Base-by-base conservation (phyloP, 1,139 yeast genomes). In the Kodamaea suecica region DNA sequence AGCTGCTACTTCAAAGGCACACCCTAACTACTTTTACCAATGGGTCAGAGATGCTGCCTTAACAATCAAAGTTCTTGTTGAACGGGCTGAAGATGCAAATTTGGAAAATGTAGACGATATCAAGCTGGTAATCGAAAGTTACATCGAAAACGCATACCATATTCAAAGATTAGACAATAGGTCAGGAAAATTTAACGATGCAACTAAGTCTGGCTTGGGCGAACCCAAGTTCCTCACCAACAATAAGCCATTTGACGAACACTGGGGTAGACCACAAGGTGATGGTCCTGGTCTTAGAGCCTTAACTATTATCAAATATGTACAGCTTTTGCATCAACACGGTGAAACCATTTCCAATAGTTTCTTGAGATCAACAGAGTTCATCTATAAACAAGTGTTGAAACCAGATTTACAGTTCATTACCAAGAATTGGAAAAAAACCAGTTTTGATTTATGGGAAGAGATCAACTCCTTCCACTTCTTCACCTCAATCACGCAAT, bases 221-320 rank as follows among this genome's bases (percentile, higher is more conserved):
- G 97, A 90, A 53, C 97, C 97, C 4, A 90, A 90, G 55, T 88
- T 84, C 50, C 57, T 72, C 52, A 78, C 80, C 3, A 74, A 86
- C 53, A 80, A 83, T 19, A 52, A 75, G 0, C 67, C 84, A 1
- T 90, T 83, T 48, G 55, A 60, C 11, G 78, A 66, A 2, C 55
- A 64, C 27, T 90, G 97, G 98, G 97, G 97, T 2, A 70, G 98
- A 48, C 98, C 98, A 1, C 98, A 90, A 59, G 73, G 87, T 42
- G 98, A 92, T 57, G 97, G 97, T 0, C 97, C 97, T 0, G 94
- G 95, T 0, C 67, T 90, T 39, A 70, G 97, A 45, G 72, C 80
- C 3, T 70, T 81, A 34, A 71, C 95, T 1, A 70, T 83, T 20
- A 58, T 76, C 31, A 74, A 76, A 42, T 86, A 77, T 53, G 51